These are phyloP conservation scores for Ceratobasidium sp. DNA, from an alignment of 1,284 basidiomycete genomes.

Conservation along the genomic window DNA sequence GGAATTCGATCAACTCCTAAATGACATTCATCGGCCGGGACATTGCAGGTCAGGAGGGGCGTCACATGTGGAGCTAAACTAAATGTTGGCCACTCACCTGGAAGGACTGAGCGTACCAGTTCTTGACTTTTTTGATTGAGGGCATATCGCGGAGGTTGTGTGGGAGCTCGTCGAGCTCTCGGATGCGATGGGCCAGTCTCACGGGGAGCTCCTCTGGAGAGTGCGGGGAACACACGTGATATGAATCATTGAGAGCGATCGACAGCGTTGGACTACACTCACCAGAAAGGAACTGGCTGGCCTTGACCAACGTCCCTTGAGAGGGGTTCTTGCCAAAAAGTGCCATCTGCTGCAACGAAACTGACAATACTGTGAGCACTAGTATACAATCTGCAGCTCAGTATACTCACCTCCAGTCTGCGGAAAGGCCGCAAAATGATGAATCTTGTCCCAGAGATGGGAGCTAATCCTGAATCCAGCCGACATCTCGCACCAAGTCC, in stretches of 20 bases:
- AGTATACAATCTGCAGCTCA: not conserved
- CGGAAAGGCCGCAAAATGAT: slow-evolving; percentile 92
- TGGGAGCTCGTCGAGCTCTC: slow-evolving; percentile 93
- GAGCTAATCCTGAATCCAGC: slow-evolving; percentile 69
- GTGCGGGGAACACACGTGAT: slow-evolving; percentile 6
- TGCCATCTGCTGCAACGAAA: slow-evolving; percentile 92
- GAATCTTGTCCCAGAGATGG: slow-evolving; percentile 89
- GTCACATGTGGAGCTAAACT: not conserved
- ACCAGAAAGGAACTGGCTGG: slow-evolving; percentile 82
- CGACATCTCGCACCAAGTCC: slow-evolving; percentile 14
- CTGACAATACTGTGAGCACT: slow-evolving; percentile 52
- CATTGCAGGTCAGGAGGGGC: not conserved
- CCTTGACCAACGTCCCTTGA: slow-evolving; percentile 85
- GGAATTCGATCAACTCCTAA: slow-evolving; percentile 87
- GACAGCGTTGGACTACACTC: slow-evolving; percentile 44
- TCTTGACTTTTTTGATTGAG: slow-evolving; percentile 92
- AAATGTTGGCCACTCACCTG: slow-evolving; percentile 64
- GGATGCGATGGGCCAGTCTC: slow-evolving; percentile 92
- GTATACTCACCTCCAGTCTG: slow-evolving; percentile 77
- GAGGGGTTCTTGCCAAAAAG: slow-evolving; percentile 85
- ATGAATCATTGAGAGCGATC: slow-evolving; percentile 6
- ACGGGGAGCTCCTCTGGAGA: slow-evolving; percentile 85
- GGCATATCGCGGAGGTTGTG: slow-evolving; percentile 91
- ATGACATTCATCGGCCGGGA: slow-evolving; percentile 11
- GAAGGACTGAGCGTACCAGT: slow-evolving; percentile 99